phyloP scores from a whole-genome alignment of 495 filamentous ascomycete genomes.

The Neurospora sp. region DNA sequence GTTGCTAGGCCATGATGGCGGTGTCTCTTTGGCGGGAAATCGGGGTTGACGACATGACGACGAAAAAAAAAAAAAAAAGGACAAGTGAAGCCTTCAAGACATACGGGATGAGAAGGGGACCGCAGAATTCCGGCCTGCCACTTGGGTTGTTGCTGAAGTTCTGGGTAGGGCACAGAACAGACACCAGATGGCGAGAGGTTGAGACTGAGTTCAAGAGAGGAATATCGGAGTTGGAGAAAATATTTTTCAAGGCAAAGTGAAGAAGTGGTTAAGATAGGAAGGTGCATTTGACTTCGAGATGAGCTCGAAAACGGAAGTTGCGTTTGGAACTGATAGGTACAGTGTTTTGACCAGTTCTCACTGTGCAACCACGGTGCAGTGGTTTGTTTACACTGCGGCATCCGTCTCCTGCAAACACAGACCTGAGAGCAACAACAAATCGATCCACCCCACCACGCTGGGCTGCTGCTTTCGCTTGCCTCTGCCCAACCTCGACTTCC shows the following conservation, averaged over 20 bases:
- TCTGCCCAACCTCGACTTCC: neutral
- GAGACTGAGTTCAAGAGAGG: too few species aligned
- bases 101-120: neutral
- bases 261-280: neutral
- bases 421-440: neutral
- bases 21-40: neutral
- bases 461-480: neutral
- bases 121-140: neutral
- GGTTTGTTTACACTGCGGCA: neutral
- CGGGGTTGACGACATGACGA: neutral
- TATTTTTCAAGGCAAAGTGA: neutral
- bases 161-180: too few species aligned
- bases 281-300: neutral
- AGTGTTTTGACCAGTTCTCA: too few species aligned
- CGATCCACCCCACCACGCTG: neutral
- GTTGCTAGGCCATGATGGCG: neutral
- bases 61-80: neutral
- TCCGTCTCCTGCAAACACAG: neutral
- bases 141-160: neutral
- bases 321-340: neutral
- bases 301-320: neutral
- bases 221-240: too few species aligned
- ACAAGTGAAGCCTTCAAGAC: neutral
- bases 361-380: too few species aligned
- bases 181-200: too few species aligned